Base-by-base conservation (phyloP, 1,284 basidiomycete species). In the Sutorius eximius region DNA sequence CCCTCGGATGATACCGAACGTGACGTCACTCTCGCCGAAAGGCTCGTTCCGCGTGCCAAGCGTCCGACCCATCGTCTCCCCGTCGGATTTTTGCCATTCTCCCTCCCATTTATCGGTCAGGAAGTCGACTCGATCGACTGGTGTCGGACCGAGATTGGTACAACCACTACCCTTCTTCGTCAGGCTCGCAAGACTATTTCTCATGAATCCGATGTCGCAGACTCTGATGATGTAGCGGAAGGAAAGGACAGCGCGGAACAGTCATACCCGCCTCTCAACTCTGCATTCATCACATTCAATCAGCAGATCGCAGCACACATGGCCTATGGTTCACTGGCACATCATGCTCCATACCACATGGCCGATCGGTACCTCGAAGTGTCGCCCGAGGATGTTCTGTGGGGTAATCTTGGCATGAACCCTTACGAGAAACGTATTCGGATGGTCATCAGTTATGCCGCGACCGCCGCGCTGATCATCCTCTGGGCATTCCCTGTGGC, bases 121-220 rank as follows among this genome's bases (percentile, higher is more conserved):
- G 93, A 96, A 73, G 92, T 95, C 5, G 96, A 99, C 73, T 82
- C 87, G 2, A 94, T 99, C 67, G 86, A 93, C 2, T 98, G 95
- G 94, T 86, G 87, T 45, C 83, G 94, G 33, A 73, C 79, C 32
- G 84, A 92, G 65, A 85, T 94, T 49, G 71, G 75, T 5, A 68
- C 73, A 3, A 83, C 83, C 49, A 83, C 77, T 32, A 64, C 67
- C 34, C 61, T 80, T 6, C 73, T 91, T 42, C 78, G 78, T 3
- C 75, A 79, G 59, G 81, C 76, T 16, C 78, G 85, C 16, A 66
- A 61, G 18, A 67, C 70, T 46, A 70, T 79, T 30, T 57, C 57
- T 37, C 45, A 58, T 2, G 49, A 72, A 49, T 47, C 63, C 15
- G 30, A 45, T 36, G 30, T 49, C 8, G 20, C 64, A n/a, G 7